Conservation (phyloP, 805 yeast species). For the Ascoidea tarda region DNA sequence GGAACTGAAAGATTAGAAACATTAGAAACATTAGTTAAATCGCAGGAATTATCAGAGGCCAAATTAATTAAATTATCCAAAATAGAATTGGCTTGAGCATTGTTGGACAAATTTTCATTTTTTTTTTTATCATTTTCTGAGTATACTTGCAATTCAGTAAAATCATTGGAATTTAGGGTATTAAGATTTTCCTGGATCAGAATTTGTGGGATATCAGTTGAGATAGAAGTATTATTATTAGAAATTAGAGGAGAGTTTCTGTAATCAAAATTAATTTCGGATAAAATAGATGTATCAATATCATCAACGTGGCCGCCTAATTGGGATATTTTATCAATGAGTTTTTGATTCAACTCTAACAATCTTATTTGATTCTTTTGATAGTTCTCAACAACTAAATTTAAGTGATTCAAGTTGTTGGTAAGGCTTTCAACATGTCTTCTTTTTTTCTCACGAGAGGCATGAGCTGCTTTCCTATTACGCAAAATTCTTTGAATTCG, state of each 20-base stretch:
- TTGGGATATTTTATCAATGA: not conserved
- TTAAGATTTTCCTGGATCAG: not conserved
- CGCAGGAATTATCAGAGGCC: not conserved
- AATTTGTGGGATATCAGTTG: not conserved
- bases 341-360: too few species aligned
- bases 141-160: not conserved
- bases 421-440: slow-evolving; percentile 81
- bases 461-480: slow-evolving; percentile 95
- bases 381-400: not conserved
- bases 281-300: too few species aligned
- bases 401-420: slow-evolving; percentile 12
- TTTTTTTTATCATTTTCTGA: too few species aligned
- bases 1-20: not conserved
- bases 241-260: too few species aligned
- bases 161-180: not conserved
- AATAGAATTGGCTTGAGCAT: not conserved
- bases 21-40: not conserved
- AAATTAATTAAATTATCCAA: too few species aligned
- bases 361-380: not conserved
- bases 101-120: too few species aligned
- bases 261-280: too few species aligned
- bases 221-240: too few species aligned
- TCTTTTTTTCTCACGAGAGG: slow-evolving; percentile 92
- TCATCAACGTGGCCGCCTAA: not conserved
- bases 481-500: slow-evolving; percentile 84